Percentiles rank a stretch among this genome's conserved stretches.
These are phyloP conservation scores for Phlyctochytrium bullatum DNA, from an alignment of 192 early-diverging fungal genomes.

Conservation along the genomic window DNA sequence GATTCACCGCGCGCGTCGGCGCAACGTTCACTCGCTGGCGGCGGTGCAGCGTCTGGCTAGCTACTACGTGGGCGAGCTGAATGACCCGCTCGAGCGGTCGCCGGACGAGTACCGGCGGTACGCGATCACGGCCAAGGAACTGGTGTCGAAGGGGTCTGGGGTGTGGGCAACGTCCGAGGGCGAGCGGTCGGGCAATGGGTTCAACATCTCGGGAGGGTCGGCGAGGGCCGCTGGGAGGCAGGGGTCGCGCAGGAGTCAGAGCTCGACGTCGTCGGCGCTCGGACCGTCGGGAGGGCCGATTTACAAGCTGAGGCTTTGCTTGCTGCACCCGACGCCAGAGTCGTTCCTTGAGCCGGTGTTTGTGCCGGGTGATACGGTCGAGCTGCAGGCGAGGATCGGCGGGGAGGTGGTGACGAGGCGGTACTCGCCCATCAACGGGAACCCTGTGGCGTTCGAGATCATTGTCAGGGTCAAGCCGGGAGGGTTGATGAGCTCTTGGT, in stretches of 20 bases:
- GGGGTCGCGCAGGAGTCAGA: no score
- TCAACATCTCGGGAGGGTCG: no score
- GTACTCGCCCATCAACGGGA: conserved; percentile 33
- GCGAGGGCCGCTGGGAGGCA: no score
- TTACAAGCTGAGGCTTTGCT: conserved; percentile 15
- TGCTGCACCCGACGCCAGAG: conserved; percentile 24
- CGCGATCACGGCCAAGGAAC: conserved; percentile 13
- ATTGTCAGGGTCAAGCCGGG: conserved; percentile 19
- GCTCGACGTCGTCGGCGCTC: no score
- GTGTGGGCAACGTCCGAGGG: no score
- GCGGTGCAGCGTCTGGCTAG: conserved; percentile 15
- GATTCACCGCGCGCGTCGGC: conserved; percentile 6
- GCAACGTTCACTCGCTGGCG: conserved; percentile 18
- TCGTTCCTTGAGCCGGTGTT: conserved; percentile 7
- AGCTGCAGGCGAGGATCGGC: conserved; percentile 22
- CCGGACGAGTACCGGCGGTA: conserved; percentile 31
- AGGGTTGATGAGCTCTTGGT: conserved; percentile 12
- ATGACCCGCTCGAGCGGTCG: background rate
- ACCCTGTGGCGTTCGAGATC: conserved; percentile 29
- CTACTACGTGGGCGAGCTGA: conserved; percentile 25
- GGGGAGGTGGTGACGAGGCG: conserved; percentile 21
- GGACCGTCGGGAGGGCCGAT: background rate
- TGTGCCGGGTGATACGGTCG: conserved; percentile 29
- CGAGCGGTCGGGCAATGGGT: no score
- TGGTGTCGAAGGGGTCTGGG: no score